A percentile compares a stretch with the other conserved stretches of the same genome.
phyloP scores from a whole-genome alignment of 768 basidiomycete species.

The Boletus coccyginus region DNA sequence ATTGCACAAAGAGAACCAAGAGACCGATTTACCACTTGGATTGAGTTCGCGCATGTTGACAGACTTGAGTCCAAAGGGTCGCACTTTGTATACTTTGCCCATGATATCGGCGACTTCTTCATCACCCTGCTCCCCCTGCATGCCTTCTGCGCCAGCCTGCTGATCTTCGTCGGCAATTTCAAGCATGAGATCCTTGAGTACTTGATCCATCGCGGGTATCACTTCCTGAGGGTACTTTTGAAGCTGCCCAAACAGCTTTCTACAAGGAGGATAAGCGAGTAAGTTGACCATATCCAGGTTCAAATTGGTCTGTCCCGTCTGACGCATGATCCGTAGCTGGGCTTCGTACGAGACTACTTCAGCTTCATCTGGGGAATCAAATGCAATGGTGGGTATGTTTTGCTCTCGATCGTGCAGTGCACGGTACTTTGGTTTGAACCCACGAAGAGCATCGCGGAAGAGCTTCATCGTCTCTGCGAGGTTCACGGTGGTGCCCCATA shows the following conservation, averaged over 20 bases:
- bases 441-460: slow-evolving; percentile 84
- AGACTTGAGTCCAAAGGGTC: slow-evolving; percentile 81
- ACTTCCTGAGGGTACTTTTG: slow-evolving; percentile 96
- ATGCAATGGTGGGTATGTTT: slow-evolving; percentile 47
- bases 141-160: slow-evolving; percentile 65
- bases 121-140: slow-evolving; percentile 72
- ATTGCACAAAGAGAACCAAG: neutral
- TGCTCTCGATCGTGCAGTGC: slow-evolving; percentile 64
- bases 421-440: slow-evolving; percentile 93
- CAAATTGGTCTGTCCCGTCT: slow-evolving; percentile 89
- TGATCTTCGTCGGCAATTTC: slow-evolving; percentile 83
- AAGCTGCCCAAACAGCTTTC: slow-evolving; percentile 81
- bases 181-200: slow-evolving; percentile 90
- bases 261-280: slow-evolving; percentile 78
- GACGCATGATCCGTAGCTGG: slow-evolving; percentile 82
- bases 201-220: slow-evolving; percentile 95
- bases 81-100: slow-evolving; percentile 84
- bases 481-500: slow-evolving; percentile 98
- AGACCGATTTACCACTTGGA: slow-evolving; percentile 64
- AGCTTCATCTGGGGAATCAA: slow-evolving; percentile 61
- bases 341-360: slow-evolving; percentile 73
- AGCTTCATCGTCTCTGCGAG: slow-evolving; percentile 87
- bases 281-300: slow-evolving; percentile 90
- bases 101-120: slow-evolving; percentile 89
- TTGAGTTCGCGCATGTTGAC: slow-evolving; percentile 96